Evolutionary conservation across 2,329 filamentous ascomycete species (phyloP).

Genomic region (Stagonosporopsis rhizophila): DNA sequence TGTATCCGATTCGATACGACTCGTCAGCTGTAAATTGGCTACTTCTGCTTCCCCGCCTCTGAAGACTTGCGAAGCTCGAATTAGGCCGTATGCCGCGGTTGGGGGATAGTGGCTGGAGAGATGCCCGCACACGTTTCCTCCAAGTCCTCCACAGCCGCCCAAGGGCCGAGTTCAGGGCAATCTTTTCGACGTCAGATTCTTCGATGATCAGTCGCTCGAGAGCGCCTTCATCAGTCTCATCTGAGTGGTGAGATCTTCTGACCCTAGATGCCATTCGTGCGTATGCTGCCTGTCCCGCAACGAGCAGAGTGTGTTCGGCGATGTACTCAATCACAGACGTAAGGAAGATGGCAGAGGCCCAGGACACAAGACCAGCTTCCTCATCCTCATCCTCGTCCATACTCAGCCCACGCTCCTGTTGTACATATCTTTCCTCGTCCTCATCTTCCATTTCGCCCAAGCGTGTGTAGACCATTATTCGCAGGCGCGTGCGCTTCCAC

Average conservation of each 20-base stretch:
- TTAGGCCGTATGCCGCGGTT: conserved; percentile 35
- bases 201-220: conserved; percentile 80
- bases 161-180: conserved; percentile 86
- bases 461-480: conserved; percentile 98
- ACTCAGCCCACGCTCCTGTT: conserved; percentile 71
- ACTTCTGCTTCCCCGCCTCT: conserved; percentile 36
- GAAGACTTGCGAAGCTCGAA: conserved; percentile 41
- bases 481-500: conserved; percentile 90
- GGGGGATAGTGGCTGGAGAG: conserved; percentile 36
- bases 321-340: conserved; percentile 95
- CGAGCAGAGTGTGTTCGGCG: conserved; percentile 87
- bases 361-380: conserved; percentile 68
- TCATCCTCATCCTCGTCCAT: conserved; percentile 56
- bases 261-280: conserved; percentile 60
- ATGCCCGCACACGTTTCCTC: conserved; percentile 78
- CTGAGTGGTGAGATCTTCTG: conserved; percentile 43
- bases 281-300: conserved; percentile 84
- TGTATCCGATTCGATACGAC: conserved; percentile 27
- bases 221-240: conserved; percentile 62
- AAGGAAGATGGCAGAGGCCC: conserved; percentile 92
- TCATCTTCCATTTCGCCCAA: conserved; percentile 97
- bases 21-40: conserved; percentile 42
- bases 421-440: conserved; percentile 88
- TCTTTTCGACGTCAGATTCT: conserved; percentile 89
- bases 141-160: conserved; percentile 93